Evolutionary conservation across 148 eudicot genomes (phyloP).

Genomic region (Fallopia convolvulus): DNA sequence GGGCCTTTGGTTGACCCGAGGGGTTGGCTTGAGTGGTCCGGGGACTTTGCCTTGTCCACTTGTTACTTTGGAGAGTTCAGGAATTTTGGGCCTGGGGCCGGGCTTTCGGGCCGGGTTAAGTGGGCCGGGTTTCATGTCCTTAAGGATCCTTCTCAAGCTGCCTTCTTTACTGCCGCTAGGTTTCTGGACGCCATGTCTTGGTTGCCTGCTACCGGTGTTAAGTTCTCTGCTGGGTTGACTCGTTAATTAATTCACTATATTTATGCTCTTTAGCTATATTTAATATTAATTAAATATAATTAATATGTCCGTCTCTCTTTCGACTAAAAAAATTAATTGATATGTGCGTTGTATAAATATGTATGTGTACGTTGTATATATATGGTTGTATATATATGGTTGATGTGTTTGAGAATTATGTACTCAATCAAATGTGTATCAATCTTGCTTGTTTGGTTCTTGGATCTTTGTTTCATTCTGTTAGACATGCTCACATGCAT

Average conservation of each 20-base stretch:
- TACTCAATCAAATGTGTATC: no score
- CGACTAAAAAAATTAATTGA: no score
- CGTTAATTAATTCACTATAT: not conserved
- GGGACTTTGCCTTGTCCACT: slow-evolving; percentile 56
- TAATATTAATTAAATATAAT: no score
- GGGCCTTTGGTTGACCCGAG: slow-evolving; percentile 58
- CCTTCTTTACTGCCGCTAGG: not conserved
- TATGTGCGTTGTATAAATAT: no score
- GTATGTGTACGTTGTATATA: no score
- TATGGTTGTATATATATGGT: no score
- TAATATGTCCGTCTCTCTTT: no score
- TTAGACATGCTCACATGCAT: no score
- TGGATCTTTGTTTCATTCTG: no score
- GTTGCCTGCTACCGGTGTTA: slow-evolving; percentile 11
- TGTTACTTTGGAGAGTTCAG: slow-evolving; percentile 77
- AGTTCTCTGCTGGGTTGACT: not conserved
- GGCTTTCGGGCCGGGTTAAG: slow-evolving; percentile 43
- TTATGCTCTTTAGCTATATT: no score
- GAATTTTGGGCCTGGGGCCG: slow-evolving; percentile 71
- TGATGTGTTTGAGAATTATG: no score
- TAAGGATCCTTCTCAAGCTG: slow-evolving; percentile 26
- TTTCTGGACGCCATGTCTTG: slow-evolving; percentile 8
- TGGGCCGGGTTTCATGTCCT: slow-evolving; percentile 83
- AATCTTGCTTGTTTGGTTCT: no score
- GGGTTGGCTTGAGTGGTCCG: slow-evolving; percentile 93